Conservation (phyloP, 768 basidiomycete species). For the Lactarius hatsudake region DNA sequence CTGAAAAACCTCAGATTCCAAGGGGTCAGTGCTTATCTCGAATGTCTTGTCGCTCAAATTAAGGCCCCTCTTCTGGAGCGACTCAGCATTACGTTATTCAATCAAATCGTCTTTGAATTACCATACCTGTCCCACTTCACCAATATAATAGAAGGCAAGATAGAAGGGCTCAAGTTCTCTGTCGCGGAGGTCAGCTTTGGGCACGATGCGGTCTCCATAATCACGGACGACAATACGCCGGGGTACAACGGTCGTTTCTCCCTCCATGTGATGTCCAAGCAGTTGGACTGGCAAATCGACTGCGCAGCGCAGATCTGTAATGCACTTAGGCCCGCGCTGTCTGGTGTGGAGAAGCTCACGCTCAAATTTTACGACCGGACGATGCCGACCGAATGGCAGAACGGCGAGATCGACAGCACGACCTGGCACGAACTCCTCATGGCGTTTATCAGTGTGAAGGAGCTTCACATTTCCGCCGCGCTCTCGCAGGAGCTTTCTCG, state of each 20-base stretch:
- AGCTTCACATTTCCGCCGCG: no score
- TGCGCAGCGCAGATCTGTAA: conserved; percentile 5
- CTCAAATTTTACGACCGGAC: background rate
- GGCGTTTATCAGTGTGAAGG: no score
- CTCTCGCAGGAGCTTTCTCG: background rate
- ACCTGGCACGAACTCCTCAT: no score
- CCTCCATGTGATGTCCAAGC: background rate
- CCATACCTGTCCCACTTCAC: background rate
- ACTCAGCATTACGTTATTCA: background rate
- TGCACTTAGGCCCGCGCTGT: background rate
- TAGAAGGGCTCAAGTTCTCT: background rate
- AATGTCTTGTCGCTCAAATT: background rate
- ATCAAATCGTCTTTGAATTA: background rate
- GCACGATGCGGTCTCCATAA: background rate
- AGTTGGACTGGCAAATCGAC: conserved; percentile 8
- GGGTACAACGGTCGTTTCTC: background rate
- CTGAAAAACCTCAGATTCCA: background rate
- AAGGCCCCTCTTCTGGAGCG: background rate
- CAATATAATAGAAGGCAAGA: no score
- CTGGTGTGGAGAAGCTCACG: background rate
- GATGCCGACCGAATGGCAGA: background rate
- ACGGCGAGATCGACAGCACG: background rate
- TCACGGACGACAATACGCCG: no score
- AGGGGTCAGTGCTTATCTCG: background rate
- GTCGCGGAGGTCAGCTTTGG: background rate